phyloP scores from a whole-genome alignment of 345 rosid genomes.

The Acer yangbiense region DNA sequence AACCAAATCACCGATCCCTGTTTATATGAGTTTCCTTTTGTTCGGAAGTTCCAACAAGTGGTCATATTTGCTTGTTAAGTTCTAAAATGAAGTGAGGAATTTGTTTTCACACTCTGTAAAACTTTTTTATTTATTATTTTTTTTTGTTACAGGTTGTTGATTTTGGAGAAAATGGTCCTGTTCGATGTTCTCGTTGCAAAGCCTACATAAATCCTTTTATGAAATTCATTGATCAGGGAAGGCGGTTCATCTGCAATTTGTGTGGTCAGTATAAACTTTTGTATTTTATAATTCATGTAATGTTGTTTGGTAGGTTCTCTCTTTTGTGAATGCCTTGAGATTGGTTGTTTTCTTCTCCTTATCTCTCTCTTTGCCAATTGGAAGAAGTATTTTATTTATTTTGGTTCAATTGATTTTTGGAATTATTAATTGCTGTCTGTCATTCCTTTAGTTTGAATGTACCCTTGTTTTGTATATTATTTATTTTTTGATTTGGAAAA shows the following conservation, averaged over 20 bases:
- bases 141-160: conserved; percentile 66
- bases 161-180: conserved; percentile 91
- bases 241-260: conserved; percentile 81
- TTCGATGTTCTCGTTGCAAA: conserved; percentile 93
- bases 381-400: conserved; percentile 2
- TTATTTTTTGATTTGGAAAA: background rate
- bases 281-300: conserved; percentile 6
- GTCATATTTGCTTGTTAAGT: conserved; percentile 2
- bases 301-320: background rate
- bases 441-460: background rate
- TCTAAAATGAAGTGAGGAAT: background rate
- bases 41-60: background rate
- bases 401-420: conserved; percentile 10
- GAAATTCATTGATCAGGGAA: conserved; percentile 93
- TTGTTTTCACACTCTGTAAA: background rate
- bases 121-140: conserved; percentile 22
- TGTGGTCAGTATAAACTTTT: conserved; percentile 50
- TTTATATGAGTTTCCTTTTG: background rate
- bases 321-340: background rate
- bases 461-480: background rate
- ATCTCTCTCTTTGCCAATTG: background rate
- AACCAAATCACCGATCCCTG: background rate
- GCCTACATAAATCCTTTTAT: conserved; percentile 93
- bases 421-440: background rate
- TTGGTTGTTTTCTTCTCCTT: background rate